These are phyloP conservation scores for Sanghuangporus baumii DNA, from an alignment of 1,284 basidiomycete genomes.

Conservation along the genomic window DNA sequence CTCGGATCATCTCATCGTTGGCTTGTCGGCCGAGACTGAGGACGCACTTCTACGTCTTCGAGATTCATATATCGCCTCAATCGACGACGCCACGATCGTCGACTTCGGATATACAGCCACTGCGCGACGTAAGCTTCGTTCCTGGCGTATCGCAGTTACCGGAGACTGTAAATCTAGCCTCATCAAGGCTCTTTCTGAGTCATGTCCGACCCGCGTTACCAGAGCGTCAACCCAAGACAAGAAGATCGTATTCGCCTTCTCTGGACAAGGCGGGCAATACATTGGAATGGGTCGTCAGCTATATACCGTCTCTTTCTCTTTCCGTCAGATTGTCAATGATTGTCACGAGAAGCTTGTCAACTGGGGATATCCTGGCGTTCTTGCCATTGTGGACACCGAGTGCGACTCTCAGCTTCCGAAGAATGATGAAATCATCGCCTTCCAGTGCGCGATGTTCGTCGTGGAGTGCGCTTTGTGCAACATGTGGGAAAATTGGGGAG, in stretches of 20 bases:
- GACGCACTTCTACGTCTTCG: conserved; percentile 43
- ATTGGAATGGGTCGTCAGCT: conserved; percentile 55
- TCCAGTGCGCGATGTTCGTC: conserved; percentile 52
- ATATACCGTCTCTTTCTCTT: conserved; percentile 42
- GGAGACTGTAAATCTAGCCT: conserved; percentile 41
- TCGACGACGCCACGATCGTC: conserved; percentile 26
- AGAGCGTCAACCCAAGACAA: conserved; percentile 18
- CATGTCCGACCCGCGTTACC: conserved; percentile 29
- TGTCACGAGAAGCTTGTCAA: conserved; percentile 47
- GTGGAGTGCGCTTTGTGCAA: conserved; percentile 54
- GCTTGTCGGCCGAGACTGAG: conserved; percentile 53
- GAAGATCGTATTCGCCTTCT: conserved; percentile 57
- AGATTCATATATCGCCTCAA: conserved; percentile 28
- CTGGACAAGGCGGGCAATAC: conserved; percentile 66
- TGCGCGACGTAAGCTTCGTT: conserved; percentile 52
- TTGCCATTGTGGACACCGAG: conserved; percentile 35
- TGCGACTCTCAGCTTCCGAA: conserved; percentile 21
- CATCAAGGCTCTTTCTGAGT: conserved; percentile 34
- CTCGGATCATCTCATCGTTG: conserved; percentile 37
- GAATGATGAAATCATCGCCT: conserved; percentile 34
- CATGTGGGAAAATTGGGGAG: conserved; percentile 63
- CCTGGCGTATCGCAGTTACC: conserved; percentile 44
- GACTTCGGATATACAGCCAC: conserved; percentile 63
- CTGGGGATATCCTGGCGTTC: conserved; percentile 46
- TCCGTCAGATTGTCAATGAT: conserved; percentile 46